A percentile compares a stretch with the other conserved stretches of the same genome.
Evolutionary conservation across 2,329 filamentous ascomycete genomes (phyloP).

Genomic region (Colletotrichum sp.): DNA sequence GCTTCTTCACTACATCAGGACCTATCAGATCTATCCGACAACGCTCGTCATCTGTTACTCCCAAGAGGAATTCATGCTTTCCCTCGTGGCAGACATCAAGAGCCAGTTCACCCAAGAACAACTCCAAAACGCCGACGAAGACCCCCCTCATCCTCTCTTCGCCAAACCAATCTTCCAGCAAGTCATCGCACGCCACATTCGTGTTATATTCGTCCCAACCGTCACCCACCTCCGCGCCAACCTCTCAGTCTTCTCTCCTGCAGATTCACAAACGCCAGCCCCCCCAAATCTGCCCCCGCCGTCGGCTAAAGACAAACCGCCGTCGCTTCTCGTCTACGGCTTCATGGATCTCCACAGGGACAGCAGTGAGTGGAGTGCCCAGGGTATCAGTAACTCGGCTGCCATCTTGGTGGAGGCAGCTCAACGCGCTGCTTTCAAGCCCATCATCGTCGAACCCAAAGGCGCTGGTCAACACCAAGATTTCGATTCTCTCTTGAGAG

Average conservation of each 20-base stretch:
- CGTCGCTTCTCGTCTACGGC: conserved; percentile 67
- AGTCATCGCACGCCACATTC: conserved; percentile 71
- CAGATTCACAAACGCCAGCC: conserved; percentile 38
- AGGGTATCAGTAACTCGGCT: conserved; percentile 70
- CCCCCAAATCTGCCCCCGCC: conserved; percentile 35
- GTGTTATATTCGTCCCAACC: conserved; percentile 75
- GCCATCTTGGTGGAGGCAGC: conserved; percentile 68
- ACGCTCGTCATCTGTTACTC: conserved; percentile 75
- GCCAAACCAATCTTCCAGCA: conserved; percentile 72
- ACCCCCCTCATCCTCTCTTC: conserved; percentile 45
- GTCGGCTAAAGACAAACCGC: conserved; percentile 24
- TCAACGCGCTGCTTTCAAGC: conserved; percentile 43
- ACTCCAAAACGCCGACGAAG: neutral
- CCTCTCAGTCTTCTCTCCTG: conserved; percentile 61
- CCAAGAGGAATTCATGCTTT: conserved; percentile 66
- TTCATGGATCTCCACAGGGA: conserved; percentile 69
- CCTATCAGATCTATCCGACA: conserved; percentile 59
- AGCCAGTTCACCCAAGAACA: neutral
- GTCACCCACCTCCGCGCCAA: conserved; percentile 80
- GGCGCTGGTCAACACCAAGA: conserved; percentile 29
- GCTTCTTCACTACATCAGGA: conserved; percentile 69
- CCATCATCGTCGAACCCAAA: conserved; percentile 54
- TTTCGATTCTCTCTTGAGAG: conserved; percentile 47
- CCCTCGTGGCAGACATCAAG: conserved; percentile 54
- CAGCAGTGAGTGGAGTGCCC: conserved; percentile 77